phyloP scores from a whole-genome alignment of 169 alveolate genomes.

The Eimeria falciformis region DNA sequence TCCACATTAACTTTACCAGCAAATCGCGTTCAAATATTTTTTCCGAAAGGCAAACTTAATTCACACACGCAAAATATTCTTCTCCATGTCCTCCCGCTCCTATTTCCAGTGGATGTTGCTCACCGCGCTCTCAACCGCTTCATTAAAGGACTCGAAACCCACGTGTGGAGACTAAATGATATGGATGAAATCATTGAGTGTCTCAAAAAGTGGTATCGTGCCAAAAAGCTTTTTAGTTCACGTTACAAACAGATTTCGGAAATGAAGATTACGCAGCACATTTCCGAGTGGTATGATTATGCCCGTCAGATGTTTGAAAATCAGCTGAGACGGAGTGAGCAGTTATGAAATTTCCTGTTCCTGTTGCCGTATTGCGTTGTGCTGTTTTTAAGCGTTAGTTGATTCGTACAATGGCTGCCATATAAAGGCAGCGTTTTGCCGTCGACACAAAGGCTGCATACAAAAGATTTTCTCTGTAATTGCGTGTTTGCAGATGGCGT shows the following conservation, averaged over 20 bases:
- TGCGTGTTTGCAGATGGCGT: constrained; percentile 65
- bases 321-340: constrained; percentile 48
- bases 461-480: too few species aligned
- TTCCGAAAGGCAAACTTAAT: neutral
- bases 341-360: too few species aligned
- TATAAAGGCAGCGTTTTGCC: too few species aligned
- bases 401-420: too few species aligned
- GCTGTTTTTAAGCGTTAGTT: too few species aligned
- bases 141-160: constrained; percentile 15
- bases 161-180: constrained; percentile 5
- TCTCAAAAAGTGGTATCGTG: constrained; percentile 13
- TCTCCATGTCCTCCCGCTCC: constrained; percentile 25
- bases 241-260: constrained; percentile 44
- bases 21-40: constrained; percentile 36
- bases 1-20: constrained; percentile 42
- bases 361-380: too few species aligned
- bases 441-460: too few species aligned
- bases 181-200: constrained; percentile 39
- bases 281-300: constrained; percentile 22
- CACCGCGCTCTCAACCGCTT: constrained; percentile 7
- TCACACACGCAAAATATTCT: neutral
- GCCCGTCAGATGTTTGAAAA: constrained; percentile 42
- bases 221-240: constrained; percentile 41
- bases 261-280: constrained; percentile 17
- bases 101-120: constrained; percentile 35